A percentile compares a stretch with the other conserved stretches of the same genome.
Conservation (phyloP, 352 stramenopile genomes). For the Globisporangium acanthophoron region DNA sequence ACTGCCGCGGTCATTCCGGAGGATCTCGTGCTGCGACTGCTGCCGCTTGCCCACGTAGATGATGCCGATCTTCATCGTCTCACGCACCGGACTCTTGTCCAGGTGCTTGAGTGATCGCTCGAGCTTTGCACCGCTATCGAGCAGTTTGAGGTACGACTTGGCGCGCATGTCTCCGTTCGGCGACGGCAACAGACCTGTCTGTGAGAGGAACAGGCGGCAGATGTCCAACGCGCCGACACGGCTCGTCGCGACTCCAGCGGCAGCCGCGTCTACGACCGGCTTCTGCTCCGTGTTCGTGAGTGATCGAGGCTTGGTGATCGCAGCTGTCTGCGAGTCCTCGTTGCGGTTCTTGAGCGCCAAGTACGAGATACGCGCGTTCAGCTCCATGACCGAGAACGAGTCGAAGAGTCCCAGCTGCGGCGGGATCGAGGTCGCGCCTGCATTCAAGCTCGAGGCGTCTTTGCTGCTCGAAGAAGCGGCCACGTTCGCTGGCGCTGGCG, state of each 20-base stretch:
- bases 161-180: conserved; percentile 54
- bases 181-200: conserved; percentile 58
- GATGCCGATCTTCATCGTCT: conserved; percentile 88
- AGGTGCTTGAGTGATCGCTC: conserved; percentile 78
- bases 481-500: conserved; percentile 10
- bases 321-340: conserved; percentile 26
- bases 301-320: conserved; percentile 34
- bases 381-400: conserved; percentile 83
- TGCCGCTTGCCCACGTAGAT: conserved; percentile 81
- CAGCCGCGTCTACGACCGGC: conserved; percentile 23
- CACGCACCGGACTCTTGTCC: conserved; percentile 80
- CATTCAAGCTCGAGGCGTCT: conserved; percentile 7
- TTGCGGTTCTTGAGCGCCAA: conserved; percentile 40
- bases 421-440: conserved; percentile 30
- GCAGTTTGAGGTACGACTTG: conserved; percentile 50
- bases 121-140: conserved; percentile 71
- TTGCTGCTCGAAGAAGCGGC: conserved; percentile 9
- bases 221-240: conserved; percentile 71
- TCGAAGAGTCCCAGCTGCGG: conserved; percentile 78
- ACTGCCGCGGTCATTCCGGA: conserved; percentile 71
- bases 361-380: conserved; percentile 75
- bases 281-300: conserved; percentile 10
- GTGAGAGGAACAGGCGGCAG: conserved; percentile 76
- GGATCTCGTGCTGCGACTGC: conserved; percentile 71
- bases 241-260: conserved; percentile 24